A percentile compares a stretch with the other conserved stretches of the same genome.
These are phyloP conservation scores for Musa schizocarpa DNA, from an alignment of 176 grass and related monocot genomes.

Conservation along the genomic window DNA sequence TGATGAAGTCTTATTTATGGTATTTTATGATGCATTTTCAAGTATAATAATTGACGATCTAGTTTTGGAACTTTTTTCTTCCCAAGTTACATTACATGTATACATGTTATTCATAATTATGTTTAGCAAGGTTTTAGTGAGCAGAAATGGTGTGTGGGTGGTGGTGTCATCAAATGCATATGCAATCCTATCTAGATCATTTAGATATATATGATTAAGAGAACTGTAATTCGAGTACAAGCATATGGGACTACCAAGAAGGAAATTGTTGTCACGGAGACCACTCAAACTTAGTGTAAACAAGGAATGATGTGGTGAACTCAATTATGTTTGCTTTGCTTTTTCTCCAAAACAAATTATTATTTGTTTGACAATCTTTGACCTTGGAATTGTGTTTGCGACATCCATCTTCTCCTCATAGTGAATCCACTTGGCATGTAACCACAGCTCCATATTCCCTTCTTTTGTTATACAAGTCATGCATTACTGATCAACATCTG, in stretches of 20 bases:
- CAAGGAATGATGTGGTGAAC: background rate
- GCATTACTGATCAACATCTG: slow-evolving; percentile 7
- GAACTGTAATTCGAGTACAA: too few relatives aligned
- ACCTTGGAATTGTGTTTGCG: background rate
- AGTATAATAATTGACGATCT: background rate
- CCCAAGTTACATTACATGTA: background rate
- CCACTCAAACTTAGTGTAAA: too few relatives aligned
- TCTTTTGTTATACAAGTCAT: background rate
- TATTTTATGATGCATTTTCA: background rate
- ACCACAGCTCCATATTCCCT: background rate
- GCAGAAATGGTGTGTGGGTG: background rate
- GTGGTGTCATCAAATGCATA: too few relatives aligned
- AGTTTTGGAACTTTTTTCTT: background rate
- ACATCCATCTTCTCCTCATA: background rate
- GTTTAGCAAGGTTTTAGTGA: too few relatives aligned
- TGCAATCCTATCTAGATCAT: too few relatives aligned
- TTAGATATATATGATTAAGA: too few relatives aligned
- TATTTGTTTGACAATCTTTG: slow-evolving; percentile 20
- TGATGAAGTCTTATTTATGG: background rate
- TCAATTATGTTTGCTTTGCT: background rate
- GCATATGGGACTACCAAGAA: too few relatives aligned
- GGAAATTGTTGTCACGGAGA: too few relatives aligned
- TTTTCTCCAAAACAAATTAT: background rate
- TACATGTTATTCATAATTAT: background rate
- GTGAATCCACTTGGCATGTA: background rate